These are phyloP conservation scores for Globisporangium parvum DNA, from an alignment of 352 stramenopile genomes.

Conservation along the genomic window DNA sequence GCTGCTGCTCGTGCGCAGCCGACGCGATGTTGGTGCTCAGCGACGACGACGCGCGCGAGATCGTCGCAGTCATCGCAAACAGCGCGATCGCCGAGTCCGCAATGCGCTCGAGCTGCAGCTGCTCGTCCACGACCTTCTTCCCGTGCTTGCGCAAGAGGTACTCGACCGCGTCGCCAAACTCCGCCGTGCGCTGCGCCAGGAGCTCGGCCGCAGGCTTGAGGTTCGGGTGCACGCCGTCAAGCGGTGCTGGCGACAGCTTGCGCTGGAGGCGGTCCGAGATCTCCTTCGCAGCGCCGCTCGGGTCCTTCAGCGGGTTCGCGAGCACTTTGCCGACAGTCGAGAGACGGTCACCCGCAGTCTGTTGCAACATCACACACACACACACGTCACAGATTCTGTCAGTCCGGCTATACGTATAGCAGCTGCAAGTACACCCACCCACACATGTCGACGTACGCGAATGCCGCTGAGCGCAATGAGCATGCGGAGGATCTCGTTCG, in stretches of 20 bases:
- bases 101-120: slow-evolving; percentile 84
- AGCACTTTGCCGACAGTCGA: slow-evolving; percentile 71
- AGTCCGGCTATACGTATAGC: background rate
- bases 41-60: slow-evolving; percentile 71
- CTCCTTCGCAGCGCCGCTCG: slow-evolving; percentile 59
- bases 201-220: slow-evolving; percentile 47
- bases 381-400: background rate
- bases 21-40: slow-evolving; percentile 43
- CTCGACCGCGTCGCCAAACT: slow-evolving; percentile 77
- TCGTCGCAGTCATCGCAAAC: slow-evolving; percentile 84
- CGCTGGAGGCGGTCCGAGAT: slow-evolving; percentile 73
- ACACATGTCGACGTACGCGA: slow-evolving; percentile 30
- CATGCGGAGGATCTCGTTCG: slow-evolving; percentile 89
- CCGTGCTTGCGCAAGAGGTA: slow-evolving; percentile 78
- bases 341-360: slow-evolving; percentile 78
- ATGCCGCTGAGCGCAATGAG: slow-evolving; percentile 88
- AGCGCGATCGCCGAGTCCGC: slow-evolving; percentile 78
- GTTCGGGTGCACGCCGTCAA: slow-evolving; percentile 70
- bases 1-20: slow-evolving; percentile 67
- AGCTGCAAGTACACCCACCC: too few species aligned
- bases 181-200: slow-evolving; percentile 59
- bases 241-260: slow-evolving; percentile 63
- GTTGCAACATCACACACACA: slow-evolving; percentile 2
- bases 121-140: slow-evolving; percentile 85
- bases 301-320: slow-evolving; percentile 80